A percentile compares a stretch with the other conserved stretches of the same genome.
Evolutionary conservation across 441 rosid species (phyloP).

Genomic region (Geranium incanum): DNA sequence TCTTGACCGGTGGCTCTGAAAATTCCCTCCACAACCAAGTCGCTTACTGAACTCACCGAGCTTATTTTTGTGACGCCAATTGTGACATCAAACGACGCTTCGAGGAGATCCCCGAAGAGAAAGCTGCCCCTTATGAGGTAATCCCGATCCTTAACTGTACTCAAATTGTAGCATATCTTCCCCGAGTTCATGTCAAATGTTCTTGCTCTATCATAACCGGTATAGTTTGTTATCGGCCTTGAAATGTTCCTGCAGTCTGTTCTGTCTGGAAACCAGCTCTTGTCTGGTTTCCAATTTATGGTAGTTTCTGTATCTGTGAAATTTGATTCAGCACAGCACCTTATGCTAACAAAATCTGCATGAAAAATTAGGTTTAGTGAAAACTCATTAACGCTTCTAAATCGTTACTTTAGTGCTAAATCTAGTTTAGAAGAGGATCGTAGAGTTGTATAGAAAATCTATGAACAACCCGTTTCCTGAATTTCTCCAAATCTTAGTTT

Average conservation of each 20-base stretch:
- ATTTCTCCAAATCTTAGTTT: conserved; percentile 9
- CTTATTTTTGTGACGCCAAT: conserved; percentile 36
- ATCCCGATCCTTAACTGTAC: conserved; percentile 28
- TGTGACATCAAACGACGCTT: conserved; percentile 24
- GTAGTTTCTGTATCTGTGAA: conserved; percentile 20
- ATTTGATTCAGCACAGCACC: conserved; percentile 40
- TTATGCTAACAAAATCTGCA: conserved; percentile 55
- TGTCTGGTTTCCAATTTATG: conserved; percentile 39
- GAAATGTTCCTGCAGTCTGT: conserved; percentile 26
- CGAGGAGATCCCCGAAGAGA: conserved; percentile 19
- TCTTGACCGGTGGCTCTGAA: conserved; percentile 32
- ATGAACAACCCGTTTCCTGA: background rate
- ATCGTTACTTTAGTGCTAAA: background rate
- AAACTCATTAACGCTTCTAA: background rate
- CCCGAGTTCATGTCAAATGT: conserved; percentile 32
- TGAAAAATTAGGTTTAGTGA: conserved; percentile 12
- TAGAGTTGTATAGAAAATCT: background rate
- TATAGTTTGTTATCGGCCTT: conserved; percentile 19
- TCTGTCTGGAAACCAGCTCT: conserved; percentile 32
- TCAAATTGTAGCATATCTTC: conserved; percentile 47
- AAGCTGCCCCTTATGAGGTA: conserved; percentile 49
- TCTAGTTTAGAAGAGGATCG: background rate
- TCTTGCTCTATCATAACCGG: conserved; percentile 28
- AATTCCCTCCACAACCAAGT: conserved; percentile 37
- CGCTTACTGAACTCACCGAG: conserved; percentile 28